A percentile compares a stretch with the other conserved stretches of the same genome.
Conservation (phyloP, 345 rosid species). For the Microcos paniculata region DNA sequence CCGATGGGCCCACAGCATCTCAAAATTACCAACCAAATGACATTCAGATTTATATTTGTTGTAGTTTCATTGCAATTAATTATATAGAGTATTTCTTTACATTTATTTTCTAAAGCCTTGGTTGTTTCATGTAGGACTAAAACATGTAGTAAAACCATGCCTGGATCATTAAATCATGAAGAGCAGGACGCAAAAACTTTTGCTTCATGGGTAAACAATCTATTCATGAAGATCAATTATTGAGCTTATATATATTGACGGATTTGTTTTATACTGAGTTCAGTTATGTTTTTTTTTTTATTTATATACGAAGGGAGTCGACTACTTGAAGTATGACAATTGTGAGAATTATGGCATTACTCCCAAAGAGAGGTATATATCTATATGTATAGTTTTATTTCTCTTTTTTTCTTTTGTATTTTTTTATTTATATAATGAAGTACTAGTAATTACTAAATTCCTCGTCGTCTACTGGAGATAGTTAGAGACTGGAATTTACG, state of each 20-base stretch:
- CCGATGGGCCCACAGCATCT: too few species aligned
- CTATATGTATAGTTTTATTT: background rate
- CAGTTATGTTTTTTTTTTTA: background rate
- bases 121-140: conserved; percentile 23
- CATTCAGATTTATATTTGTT: too few species aligned
- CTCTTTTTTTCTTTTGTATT: background rate
- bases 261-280: background rate
- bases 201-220: conserved; percentile 38
- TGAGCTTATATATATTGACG: background rate
- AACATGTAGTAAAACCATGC: conserved; percentile 47
- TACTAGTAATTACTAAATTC: too few species aligned
- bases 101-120: background rate
- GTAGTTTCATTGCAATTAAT: too few species aligned
- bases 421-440: background rate
- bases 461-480: too few species aligned
- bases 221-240: background rate
- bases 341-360: conserved; percentile 30
- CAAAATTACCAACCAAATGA: too few species aligned
- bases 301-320: conserved; percentile 31
- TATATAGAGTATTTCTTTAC: background rate
- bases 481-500: too few species aligned
- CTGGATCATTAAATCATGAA: conserved; percentile 13
- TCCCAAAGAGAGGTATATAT: conserved; percentile 39
- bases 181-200: conserved; percentile 23
- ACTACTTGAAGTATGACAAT: conserved; percentile 54